Evolutionary conservation across 2,329 filamentous ascomycete species (phyloP).

Genomic region (Coniochaeta hoffmannii): DNA sequence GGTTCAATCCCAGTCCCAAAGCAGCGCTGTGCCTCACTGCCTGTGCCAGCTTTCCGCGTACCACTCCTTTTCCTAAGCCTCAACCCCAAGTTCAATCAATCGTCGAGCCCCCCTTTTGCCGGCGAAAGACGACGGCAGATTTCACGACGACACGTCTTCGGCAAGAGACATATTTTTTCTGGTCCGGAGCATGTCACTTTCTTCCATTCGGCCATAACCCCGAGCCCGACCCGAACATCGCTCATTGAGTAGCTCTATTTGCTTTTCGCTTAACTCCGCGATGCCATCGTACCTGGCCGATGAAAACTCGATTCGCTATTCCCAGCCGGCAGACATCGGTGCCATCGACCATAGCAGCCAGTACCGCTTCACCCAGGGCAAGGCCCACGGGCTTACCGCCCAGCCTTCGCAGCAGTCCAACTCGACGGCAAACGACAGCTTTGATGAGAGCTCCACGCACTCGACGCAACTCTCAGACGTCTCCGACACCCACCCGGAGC

Average conservation of each 20-base stretch:
- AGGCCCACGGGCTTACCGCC: conserved; percentile 23
- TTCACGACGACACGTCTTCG: not conserved
- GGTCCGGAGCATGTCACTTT: not conserved
- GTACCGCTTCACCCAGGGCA: conserved; percentile 22
- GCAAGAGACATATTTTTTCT: not conserved
- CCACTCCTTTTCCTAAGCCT: conserved; percentile 1
- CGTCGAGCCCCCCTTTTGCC: not conserved
- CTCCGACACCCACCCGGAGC: conserved; percentile 36
- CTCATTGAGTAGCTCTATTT: conserved; percentile 6
- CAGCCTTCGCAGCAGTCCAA: conserved; percentile 30
- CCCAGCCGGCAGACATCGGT: conserved; percentile 33
- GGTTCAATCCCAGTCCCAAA: not conserved
- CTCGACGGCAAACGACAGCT: conserved; percentile 39
- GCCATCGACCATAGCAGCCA: conserved; percentile 32
- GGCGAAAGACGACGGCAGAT: not conserved
- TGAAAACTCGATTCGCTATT: conserved; percentile 34
- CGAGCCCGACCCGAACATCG: conserved; percentile 5
- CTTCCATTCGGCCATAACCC: not conserved
- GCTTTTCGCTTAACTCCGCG: conserved; percentile 12
- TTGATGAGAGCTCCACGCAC: conserved; percentile 46
- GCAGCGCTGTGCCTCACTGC: too few species aligned
- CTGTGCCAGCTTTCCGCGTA: not conserved
- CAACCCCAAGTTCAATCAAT: not conserved
- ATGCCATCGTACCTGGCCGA: conserved; percentile 51
- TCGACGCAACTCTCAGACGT: conserved; percentile 45